Evolutionary conservation across 2,329 filamentous ascomycete genomes (phyloP).

Genomic region (Colletotrichum lini): DNA sequence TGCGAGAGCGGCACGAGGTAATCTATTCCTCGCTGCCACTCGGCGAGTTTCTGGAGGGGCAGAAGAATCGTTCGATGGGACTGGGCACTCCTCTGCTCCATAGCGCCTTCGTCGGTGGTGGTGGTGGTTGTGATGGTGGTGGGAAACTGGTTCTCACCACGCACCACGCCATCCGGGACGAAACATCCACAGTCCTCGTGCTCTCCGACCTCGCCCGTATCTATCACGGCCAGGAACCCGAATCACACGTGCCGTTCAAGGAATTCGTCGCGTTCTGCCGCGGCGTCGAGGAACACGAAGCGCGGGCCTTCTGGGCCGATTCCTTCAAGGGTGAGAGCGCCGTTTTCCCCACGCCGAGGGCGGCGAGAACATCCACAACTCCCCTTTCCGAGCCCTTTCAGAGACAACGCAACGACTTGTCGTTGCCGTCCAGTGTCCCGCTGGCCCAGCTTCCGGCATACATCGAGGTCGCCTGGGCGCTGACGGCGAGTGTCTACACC

Average conservation of each 20-base stretch:
- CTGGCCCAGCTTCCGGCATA: neutral
- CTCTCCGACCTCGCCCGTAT: neutral
- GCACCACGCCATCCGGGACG: slow-evolving; percentile 13
- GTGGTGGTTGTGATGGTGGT: neutral
- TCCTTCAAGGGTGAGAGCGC: slow-evolving; percentile 3
- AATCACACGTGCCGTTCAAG: neutral
- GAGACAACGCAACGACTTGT: neutral
- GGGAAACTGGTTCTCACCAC: slow-evolving; percentile 6
- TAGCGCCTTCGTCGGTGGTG: slow-evolving; percentile 1
- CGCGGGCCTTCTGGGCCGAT: slow-evolving; percentile 11
- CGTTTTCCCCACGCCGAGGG: slow-evolving; percentile 1
- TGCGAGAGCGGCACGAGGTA: slow-evolving; percentile 4
- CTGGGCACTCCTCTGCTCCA: slow-evolving; percentile 3
- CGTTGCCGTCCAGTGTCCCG: neutral
- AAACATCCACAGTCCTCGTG: slow-evolving; percentile 4
- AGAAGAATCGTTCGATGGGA: neutral
- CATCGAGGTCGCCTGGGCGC: slow-evolving; percentile 14
- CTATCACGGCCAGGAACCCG: neutral
- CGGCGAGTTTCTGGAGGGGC: neutral
- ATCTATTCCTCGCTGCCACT: neutral
- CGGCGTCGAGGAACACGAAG: neutral
- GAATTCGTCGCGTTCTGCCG: slow-evolving; percentile 1
- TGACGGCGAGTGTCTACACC: slow-evolving; percentile 5
- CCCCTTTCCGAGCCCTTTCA: neutral
- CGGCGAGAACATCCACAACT: neutral